A percentile compares a stretch with the other conserved stretches of the same genome.
Conservation (phyloP, 2,329 filamentous ascomycete genomes). For the Myotisia sp. region DNA sequence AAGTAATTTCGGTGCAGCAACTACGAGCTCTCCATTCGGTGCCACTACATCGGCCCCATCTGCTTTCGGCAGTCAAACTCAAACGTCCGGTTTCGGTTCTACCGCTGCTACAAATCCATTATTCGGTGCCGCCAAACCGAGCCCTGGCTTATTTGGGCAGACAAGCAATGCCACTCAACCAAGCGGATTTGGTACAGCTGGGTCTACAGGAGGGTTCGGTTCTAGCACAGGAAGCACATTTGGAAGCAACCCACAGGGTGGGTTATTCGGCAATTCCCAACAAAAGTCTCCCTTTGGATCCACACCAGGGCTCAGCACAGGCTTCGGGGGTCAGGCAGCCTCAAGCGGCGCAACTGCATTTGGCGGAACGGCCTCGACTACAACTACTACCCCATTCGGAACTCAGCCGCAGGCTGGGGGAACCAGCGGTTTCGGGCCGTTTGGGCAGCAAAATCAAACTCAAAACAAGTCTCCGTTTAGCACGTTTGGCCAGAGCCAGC, state of each 20-base stretch:
- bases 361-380: conserved; percentile 25
- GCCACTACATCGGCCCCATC: conserved; percentile 24
- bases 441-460: conserved; percentile 28
- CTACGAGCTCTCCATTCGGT: conserved; percentile 28
- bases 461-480: conserved; percentile 26
- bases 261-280: conserved; percentile 31
- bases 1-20: conserved; percentile 30
- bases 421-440: conserved; percentile 30
- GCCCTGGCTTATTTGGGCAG: conserved; percentile 24
- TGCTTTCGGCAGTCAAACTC: conserved; percentile 30
- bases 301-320: conserved; percentile 20
- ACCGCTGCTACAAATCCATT: conserved; percentile 24
- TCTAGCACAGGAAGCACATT: conserved; percentile 14
- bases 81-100: conserved; percentile 25
- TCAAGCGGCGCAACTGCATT: conserved; percentile 27
- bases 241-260: conserved; percentile 20
- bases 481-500: conserved; percentile 23
- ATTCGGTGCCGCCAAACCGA: conserved; percentile 33
- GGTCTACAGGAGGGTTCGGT: conserved; percentile 24
- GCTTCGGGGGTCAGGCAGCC: conserved; percentile 27
- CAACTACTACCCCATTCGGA: conserved; percentile 34
- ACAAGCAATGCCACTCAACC: conserved; percentile 21
- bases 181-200: conserved; percentile 28
- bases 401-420: conserved; percentile 19
- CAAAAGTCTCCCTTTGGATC: conserved; percentile 26